These are phyloP conservation scores for Papiliotrema flavescens DNA, from an alignment of 1,284 basidiomycete genomes.

Conservation along the genomic window DNA sequence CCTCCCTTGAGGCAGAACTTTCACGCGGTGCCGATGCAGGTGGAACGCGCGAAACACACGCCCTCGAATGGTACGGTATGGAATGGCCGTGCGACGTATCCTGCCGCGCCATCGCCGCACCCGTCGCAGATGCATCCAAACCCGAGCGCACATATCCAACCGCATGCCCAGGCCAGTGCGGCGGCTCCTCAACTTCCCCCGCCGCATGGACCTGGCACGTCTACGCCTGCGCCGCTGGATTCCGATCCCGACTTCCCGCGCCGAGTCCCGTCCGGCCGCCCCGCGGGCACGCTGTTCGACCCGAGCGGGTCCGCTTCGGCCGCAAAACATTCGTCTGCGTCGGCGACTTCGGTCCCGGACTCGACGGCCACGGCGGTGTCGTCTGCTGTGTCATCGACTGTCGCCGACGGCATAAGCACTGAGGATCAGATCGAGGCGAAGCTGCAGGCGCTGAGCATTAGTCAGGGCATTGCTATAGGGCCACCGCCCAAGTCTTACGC, in stretches of 20 bases:
- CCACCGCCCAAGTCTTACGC: slow-evolving; percentile 34
- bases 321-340: slow-evolving; percentile 4
- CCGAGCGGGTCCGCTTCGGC: slow-evolving; percentile 17
- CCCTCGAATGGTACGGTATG: slow-evolving; percentile 23
- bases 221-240: not conserved
- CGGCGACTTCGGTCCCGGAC: not conserved
- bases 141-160: too few relatives aligned
- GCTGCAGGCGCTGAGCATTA: slow-evolving; percentile 33
- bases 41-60: slow-evolving; percentile 34
- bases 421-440: slow-evolving; percentile 42
- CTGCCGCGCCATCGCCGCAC: too few relatives aligned
- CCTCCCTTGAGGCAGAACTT: slow-evolving; percentile 29
- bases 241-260: slow-evolving; percentile 40
- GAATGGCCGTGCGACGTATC: slow-evolving; percentile 28
- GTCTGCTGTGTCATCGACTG: not conserved
- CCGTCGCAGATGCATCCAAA: too few relatives aligned
- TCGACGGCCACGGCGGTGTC: not conserved
- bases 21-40: slow-evolving; percentile 43
- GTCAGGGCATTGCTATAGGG: slow-evolving; percentile 29
- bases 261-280: slow-evolving; percentile 17
- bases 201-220: too few relatives aligned
- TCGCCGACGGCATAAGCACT: slow-evolving; percentile 8
- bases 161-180: too few relatives aligned
- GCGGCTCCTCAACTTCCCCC: too few relatives aligned
- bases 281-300: slow-evolving; percentile 29